A percentile compares a stretch with the other conserved stretches of the same genome.
phyloP scores from a whole-genome alignment of 164 flowering plant species.

The Euptelea pleiosperma region DNA sequence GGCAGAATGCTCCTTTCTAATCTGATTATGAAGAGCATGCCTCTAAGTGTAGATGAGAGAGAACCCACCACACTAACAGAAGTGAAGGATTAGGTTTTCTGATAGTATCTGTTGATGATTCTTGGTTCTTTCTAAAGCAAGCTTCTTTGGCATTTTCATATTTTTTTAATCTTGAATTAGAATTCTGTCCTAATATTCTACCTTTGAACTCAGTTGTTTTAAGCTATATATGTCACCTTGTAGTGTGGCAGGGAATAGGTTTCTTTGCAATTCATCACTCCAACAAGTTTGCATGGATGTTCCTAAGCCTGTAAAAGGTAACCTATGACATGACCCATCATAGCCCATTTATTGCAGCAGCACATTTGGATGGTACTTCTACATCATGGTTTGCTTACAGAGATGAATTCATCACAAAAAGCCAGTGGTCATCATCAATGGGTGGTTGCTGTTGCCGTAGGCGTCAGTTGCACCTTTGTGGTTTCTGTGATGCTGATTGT shows the following conservation, averaged over 20 bases:
- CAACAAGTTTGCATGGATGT: slow-evolving; percentile 42
- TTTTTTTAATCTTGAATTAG: background rate
- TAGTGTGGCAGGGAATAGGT: slow-evolving; percentile 79
- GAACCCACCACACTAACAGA: background rate
- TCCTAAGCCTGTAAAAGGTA: slow-evolving; percentile 58
- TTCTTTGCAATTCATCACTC: slow-evolving; percentile 60
- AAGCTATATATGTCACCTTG: slow-evolving; percentile 15
- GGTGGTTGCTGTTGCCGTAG: slow-evolving; percentile 52
- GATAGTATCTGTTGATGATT: background rate
- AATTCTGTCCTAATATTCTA: background rate
- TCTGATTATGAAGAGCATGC: too few relatives aligned
- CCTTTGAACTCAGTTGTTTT: slow-evolving; percentile 1
- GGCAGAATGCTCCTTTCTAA: too few relatives aligned
- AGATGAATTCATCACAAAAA: slow-evolving; percentile 29
- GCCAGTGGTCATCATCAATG: slow-evolving; percentile 36
- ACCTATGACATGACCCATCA: background rate
- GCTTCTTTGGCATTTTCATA: too few relatives aligned
- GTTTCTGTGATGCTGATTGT: slow-evolving; percentile 49
- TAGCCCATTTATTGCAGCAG: slow-evolving; percentile 5
- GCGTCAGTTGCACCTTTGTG: slow-evolving; percentile 55
- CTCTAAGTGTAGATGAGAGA: too few relatives aligned
- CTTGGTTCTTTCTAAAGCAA: background rate
- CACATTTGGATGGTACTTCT: slow-evolving; percentile 8
- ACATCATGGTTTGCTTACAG: slow-evolving; percentile 37
- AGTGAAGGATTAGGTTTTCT: background rate